Percentiles rank a stretch among this genome's conserved stretches.
phyloP scores from a whole-genome alignment of 139 green algal species.

The Nannochloris sp. region DNA sequence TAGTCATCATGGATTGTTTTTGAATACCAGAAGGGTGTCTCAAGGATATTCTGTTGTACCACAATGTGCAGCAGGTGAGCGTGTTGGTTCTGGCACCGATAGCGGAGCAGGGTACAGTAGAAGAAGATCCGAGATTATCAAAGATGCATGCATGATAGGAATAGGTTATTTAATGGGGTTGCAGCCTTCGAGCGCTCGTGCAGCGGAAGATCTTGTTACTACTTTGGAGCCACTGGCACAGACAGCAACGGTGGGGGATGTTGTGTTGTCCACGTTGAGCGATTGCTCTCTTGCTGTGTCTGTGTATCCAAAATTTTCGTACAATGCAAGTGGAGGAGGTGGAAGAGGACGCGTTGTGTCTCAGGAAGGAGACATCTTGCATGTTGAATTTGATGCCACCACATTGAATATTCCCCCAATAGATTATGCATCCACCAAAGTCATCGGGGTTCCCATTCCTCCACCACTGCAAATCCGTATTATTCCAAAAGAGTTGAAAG shows the following conservation, averaged over 20 bases:
- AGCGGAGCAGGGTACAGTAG: no score
- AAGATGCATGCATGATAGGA: no score
- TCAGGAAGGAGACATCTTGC: conserved; percentile 9
- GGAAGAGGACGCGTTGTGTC: conserved; percentile 25
- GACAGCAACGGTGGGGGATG: background rate
- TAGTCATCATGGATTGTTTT: no score
- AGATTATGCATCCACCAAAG: conserved; percentile 41
- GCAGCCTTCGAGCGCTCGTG: no score
- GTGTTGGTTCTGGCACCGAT: no score
- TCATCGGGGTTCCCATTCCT: conserved; percentile 65
- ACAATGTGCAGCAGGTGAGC: no score
- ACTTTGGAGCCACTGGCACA: no score
- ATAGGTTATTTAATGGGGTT: no score
- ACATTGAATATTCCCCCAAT: conserved; percentile 60
- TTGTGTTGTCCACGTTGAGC: conserved; percentile 25
- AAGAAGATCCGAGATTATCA: no score
- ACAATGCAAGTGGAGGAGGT: conserved; percentile 62
- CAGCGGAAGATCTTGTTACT: no score
- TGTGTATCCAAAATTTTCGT: conserved; percentile 51
- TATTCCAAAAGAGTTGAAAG: conserved; percentile 44
- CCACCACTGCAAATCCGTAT: conserved; percentile 69
- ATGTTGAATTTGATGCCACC: conserved; percentile 16
- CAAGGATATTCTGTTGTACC: no score
- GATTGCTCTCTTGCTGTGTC: conserved; percentile 40
- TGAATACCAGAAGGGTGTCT: no score